phyloP scores from a whole-genome alignment of 1,139 yeast species.

The Yamadazyma kanchanaburiensis region DNA sequence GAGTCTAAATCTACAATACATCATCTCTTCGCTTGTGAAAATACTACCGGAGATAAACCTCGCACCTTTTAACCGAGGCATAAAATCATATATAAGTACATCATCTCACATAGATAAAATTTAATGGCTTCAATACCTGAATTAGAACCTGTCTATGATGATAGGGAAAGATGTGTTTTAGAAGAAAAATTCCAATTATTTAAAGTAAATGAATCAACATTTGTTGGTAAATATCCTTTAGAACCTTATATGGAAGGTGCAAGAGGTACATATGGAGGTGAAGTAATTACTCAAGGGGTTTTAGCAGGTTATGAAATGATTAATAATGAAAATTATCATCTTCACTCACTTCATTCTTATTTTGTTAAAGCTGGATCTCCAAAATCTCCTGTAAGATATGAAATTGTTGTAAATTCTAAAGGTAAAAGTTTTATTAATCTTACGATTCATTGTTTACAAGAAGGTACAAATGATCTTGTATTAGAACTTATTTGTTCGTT shows the following conservation, averaged over 20 bases:
- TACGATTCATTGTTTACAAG: conserved; percentile 25
- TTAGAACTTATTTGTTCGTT: conserved; percentile 31
- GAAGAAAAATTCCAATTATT: conserved; percentile 21
- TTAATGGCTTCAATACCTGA: conserved; percentile 3
- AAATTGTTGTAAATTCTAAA: conserved; percentile 25
- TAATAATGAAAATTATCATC: conserved; percentile 34
- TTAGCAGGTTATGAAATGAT: conserved; percentile 39
- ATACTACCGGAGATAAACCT: too few species aligned
- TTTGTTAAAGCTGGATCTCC: conserved; percentile 34
- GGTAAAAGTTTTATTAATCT: conserved; percentile 33
- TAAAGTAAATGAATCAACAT: conserved; percentile 10
- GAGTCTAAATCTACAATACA: too few species aligned
- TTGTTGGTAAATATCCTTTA: conserved; percentile 34
- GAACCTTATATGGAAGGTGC: conserved; percentile 28
- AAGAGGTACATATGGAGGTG: conserved; percentile 44
- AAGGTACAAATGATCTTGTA: conserved; percentile 22
- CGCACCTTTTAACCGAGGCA: too few species aligned
- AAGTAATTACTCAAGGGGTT: conserved; percentile 30
- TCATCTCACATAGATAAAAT: too few species aligned
- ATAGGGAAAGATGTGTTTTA: conserved; percentile 17
- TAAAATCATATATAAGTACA: too few species aligned
- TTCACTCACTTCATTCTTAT: conserved; percentile 40
- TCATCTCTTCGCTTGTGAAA: too few species aligned
- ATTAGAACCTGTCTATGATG: conserved; percentile 16
- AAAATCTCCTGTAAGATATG: conserved; percentile 22